Percentiles rank a stretch among this genome's conserved stretches.
These are phyloP conservation scores for Fraxinus dipetala DNA, from an alignment of 305 asterid genomes.

Conservation along the genomic window DNA sequence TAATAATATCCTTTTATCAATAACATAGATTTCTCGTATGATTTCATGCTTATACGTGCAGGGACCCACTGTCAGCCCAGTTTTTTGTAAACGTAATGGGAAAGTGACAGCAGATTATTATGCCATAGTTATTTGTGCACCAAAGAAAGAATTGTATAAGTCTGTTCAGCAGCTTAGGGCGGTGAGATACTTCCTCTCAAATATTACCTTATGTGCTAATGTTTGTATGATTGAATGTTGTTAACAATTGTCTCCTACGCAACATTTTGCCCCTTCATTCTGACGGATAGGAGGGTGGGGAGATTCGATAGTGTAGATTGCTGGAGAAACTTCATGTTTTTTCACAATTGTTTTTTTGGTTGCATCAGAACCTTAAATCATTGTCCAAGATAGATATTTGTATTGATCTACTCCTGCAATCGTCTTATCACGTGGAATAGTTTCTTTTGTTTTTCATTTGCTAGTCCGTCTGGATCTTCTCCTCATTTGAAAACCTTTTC, in stretches of 20 bases:
- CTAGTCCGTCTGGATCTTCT: background rate
- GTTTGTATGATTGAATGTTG: constrained; percentile 13
- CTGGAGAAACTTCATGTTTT: background rate
- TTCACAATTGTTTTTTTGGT: background rate
- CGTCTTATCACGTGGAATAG: background rate
- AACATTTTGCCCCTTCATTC: background rate
- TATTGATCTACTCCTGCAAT: background rate
- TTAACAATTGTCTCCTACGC: background rate
- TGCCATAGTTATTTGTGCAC: constrained; percentile 89
- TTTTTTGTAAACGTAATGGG: constrained; percentile 62
- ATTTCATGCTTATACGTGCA: constrained; percentile 29
- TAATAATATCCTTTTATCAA: background rate
- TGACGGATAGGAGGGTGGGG: background rate
- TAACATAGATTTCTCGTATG: constrained; percentile 11
- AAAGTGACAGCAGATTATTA: constrained; percentile 57
- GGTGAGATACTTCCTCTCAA: constrained; percentile 45
- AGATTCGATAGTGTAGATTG: background rate
- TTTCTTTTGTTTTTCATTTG: background rate
- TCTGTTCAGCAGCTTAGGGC: constrained; percentile 87
- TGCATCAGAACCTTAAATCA: background rate
- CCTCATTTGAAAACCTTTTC: background rate
- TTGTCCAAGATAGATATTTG: background rate
- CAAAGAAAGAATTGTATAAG: constrained; percentile 77
- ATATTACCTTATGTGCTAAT: background rate
- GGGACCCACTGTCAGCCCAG: constrained; percentile 98